Conservation (phyloP, 2,329 filamentous ascomycete genomes). For the Harringtonia aguacate region DNA sequence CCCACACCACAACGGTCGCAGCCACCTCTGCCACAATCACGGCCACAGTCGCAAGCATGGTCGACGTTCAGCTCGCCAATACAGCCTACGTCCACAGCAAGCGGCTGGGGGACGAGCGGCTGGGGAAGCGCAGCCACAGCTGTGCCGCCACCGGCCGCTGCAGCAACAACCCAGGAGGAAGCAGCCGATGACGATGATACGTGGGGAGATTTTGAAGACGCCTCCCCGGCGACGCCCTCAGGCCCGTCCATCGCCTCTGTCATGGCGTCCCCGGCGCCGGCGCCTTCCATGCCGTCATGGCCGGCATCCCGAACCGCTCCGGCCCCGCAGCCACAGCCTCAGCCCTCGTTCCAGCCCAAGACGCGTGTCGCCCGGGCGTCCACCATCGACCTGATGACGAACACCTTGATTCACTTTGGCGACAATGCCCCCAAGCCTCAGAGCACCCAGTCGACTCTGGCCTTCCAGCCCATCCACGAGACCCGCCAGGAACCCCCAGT, state of each 20-base stretch:
- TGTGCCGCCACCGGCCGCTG: neutral
- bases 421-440: neutral
- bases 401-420: conserved; percentile 34
- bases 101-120: conserved; percentile 9
- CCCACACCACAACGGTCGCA: neutral
- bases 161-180: no score
- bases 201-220: conserved; percentile 59
- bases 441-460: neutral
- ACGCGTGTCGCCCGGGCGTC: conserved; percentile 31
- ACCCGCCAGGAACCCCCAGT: no score
- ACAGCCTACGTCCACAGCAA: conserved; percentile 3
- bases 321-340: conserved; percentile 10
- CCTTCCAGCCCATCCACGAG: neutral
- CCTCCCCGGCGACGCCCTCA: conserved; percentile 24
- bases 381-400: conserved; percentile 42
- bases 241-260: conserved; percentile 7
- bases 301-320: conserved; percentile 1
- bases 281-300: neutral
- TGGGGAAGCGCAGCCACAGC: conserved; percentile 6
- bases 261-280: no score
- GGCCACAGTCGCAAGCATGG: conserved; percentile 10
- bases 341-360: conserved; percentile 11
- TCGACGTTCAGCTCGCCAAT: neutral
- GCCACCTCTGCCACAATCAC: neutral
- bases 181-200: conserved; percentile 34